Conservation (phyloP, 1,139 yeast species). For the Meyerozyma athensensis region DNA sequence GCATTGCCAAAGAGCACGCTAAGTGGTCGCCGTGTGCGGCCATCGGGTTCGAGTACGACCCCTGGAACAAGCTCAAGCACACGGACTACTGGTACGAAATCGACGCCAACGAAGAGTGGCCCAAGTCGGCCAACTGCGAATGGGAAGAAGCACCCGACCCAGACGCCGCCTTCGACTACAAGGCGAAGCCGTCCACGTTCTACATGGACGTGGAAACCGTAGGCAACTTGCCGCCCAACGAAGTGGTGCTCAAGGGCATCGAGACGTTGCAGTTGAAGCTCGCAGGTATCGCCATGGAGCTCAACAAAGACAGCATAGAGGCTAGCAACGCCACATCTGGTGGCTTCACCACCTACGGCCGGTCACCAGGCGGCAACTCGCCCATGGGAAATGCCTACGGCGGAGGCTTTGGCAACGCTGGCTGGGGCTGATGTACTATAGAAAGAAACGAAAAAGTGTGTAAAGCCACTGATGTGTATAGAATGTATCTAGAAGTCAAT, state of each 20-base stretch:
- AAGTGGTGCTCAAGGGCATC: constrained; percentile 80
- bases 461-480: too few relatives aligned
- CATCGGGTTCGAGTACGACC: constrained; percentile 96
- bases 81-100: constrained; percentile 97
- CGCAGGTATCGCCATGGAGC: constrained; percentile 82
- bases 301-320: constrained; percentile 57
- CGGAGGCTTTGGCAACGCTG: constrained; percentile 42
- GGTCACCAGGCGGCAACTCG: constrained; percentile 37
- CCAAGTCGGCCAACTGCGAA: constrained; percentile 78
- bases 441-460: not conserved
- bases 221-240: constrained; percentile 84
- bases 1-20: constrained; percentile 97
- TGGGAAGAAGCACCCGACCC: constrained; percentile 96
- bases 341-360: constrained; percentile 48
- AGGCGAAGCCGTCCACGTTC: constrained; percentile 73
- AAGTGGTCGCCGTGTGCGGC: constrained; percentile 98
- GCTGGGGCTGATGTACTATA: constrained; percentile 7
- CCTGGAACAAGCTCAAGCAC: constrained; percentile 96
- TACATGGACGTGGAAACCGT: constrained; percentile 90
- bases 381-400: constrained; percentile 42
- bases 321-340: constrained; percentile 41
- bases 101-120: constrained; percentile 89
- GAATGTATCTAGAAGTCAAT: too few relatives aligned
- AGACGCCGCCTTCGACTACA: constrained; percentile 81
- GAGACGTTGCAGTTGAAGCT: constrained; percentile 83